Evolutionary conservation across 495 filamentous ascomycete species (phyloP).

Genomic region (Daldinia vernicosa): DNA sequence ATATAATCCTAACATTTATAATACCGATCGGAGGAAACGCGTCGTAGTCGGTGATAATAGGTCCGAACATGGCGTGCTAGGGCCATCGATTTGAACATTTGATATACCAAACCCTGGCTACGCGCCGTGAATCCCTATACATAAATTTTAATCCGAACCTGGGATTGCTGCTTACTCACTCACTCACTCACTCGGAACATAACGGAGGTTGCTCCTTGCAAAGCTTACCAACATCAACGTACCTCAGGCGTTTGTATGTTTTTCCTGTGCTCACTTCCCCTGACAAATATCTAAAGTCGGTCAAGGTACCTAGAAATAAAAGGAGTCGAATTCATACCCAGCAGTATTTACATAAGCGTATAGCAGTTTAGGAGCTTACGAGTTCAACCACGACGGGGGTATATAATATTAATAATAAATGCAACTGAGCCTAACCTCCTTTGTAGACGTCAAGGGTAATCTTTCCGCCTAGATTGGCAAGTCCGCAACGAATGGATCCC

Average conservation of each 20-base stretch:
- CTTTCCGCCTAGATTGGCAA: conserved; percentile 26
- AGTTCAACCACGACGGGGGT: background rate
- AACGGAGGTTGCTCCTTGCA: background rate
- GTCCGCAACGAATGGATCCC: background rate
- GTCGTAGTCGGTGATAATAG: background rate
- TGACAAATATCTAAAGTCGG: background rate
- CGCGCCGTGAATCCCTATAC: background rate
- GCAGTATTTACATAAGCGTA: background rate
- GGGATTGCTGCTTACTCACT: background rate
- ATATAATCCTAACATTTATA: background rate
- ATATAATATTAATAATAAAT: background rate
- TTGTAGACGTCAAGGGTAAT: conserved; percentile 14
- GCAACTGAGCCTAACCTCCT: background rate
- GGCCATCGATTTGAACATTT: background rate
- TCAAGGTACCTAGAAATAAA: background rate
- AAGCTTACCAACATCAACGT: background rate
- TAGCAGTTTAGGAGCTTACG: background rate
- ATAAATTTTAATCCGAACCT: background rate
- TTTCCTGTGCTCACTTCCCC: background rate
- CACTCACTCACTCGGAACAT: background rate
- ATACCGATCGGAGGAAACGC: background rate
- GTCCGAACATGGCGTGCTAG: background rate
- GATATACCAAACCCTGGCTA: background rate
- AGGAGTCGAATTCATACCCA: background rate
- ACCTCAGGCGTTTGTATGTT: background rate